Conservation (phyloP, 768 basidiomycete genomes). For the Phanerodontia chrysosporium region DNA sequence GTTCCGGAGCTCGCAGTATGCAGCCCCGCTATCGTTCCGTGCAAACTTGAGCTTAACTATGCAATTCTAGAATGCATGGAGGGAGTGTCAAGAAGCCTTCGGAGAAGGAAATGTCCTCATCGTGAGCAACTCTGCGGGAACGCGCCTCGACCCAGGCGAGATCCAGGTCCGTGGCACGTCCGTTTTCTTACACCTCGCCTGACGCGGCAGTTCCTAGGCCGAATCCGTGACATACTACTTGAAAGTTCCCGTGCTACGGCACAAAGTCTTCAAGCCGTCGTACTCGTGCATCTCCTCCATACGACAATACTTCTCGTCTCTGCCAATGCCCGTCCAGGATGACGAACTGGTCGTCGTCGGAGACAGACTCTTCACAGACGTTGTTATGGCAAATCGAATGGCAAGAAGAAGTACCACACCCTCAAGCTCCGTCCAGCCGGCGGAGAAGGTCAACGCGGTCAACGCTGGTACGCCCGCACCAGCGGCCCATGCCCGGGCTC, state of each 20-base stretch:
- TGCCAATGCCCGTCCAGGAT: conserved; percentile 49
- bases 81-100: conserved; percentile 65
- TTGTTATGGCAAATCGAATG: conserved; percentile 82
- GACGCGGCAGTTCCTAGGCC: conserved; percentile 44
- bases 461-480: too few relatives aligned
- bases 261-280: conserved; percentile 74
- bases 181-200: not conserved
- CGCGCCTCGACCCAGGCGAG: conserved; percentile 66
- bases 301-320: conserved; percentile 67
- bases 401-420: conserved; percentile 15
- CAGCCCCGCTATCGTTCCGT: not conserved
- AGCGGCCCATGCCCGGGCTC: not conserved
- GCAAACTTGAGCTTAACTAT: not conserved
- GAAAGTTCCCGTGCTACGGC: conserved; percentile 77
- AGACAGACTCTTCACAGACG: conserved; percentile 89
- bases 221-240: conserved; percentile 81
- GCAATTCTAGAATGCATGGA: conserved; percentile 62
- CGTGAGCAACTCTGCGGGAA: conserved; percentile 93
- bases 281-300: conserved; percentile 72
- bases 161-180: conserved; percentile 57
- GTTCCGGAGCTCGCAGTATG: conserved; percentile 71
- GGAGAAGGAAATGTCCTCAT: conserved; percentile 78
- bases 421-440: not conserved
- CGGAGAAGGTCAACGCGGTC: conserved; percentile 9
- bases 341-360: conserved; percentile 80